These are phyloP conservation scores for Yamadazyma endophytica DNA, from an alignment of 805 yeast genomes.

Conservation along the genomic window DNA sequence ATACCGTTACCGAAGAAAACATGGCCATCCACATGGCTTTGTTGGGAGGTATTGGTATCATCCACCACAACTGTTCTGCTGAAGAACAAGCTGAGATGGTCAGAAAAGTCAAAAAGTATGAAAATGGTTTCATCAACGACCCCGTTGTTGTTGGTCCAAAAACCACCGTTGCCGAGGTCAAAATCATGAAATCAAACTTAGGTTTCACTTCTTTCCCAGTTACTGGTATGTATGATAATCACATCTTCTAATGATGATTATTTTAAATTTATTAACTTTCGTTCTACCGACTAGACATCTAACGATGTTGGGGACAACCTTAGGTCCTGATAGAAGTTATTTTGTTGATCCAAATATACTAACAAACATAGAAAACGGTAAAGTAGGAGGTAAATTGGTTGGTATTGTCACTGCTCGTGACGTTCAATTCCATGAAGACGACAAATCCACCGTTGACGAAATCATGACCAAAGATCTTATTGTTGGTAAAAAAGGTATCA, in stretches of 20 bases:
- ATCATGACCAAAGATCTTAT: slow-evolving; percentile 89
- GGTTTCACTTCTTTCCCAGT: slow-evolving; percentile 99
- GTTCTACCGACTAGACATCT: slow-evolving; percentile 97
- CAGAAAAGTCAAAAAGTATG: slow-evolving; percentile 90
- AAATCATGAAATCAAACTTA: slow-evolving; percentile 58
- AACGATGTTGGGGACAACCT: slow-evolving; percentile 90
- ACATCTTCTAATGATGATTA: slow-evolving; percentile 9
- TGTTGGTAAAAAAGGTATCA: slow-evolving; percentile 79
- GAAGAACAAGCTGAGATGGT: slow-evolving; percentile 99
- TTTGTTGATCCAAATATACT: slow-evolving; percentile 17
- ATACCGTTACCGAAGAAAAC: slow-evolving; percentile 93
- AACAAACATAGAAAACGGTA: slow-evolving; percentile 66
- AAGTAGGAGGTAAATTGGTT: slow-evolving; percentile 80
- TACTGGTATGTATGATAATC: slow-evolving; percentile 78
- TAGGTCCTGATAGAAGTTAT: slow-evolving; percentile 9
- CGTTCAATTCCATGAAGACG: slow-evolving; percentile 87
- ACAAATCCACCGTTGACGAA: slow-evolving; percentile 55
- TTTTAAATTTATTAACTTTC: slow-evolving; percentile 72
- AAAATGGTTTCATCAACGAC: slow-evolving; percentile 94
- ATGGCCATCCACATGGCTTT: slow-evolving; percentile 99
- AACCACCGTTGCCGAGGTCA: slow-evolving; percentile 77
- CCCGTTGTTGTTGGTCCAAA: slow-evolving; percentile 78
- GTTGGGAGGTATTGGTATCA: slow-evolving; percentile 97
- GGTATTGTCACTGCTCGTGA: slow-evolving; percentile 98
- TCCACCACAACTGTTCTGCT: slow-evolving; percentile 94